These are phyloP conservation scores for Pseudogymnoascus sp. DNA, from an alignment of 2,329 filamentous ascomycete genomes.

Conservation along the genomic window DNA sequence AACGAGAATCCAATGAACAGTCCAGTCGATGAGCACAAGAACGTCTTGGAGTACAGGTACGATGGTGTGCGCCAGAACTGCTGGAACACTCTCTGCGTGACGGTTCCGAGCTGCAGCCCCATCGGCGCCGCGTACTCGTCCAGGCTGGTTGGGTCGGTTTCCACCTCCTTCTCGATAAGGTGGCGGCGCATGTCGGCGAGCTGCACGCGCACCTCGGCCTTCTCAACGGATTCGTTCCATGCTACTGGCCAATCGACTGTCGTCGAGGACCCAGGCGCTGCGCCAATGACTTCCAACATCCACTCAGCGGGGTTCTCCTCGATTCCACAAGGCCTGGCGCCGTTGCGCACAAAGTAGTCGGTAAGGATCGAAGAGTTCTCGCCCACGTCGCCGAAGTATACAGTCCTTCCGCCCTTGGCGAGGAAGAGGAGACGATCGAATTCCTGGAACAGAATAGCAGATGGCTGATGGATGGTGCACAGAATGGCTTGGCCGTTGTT, in stretches of 20 bases:
- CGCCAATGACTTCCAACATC: conserved; percentile 57
- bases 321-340: conserved; percentile 53
- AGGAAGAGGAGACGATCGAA: conserved; percentile 78
- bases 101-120: conserved; percentile 41
- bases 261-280: conserved; percentile 47
- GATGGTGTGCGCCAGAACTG: conserved; percentile 58
- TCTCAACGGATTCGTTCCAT: conserved; percentile 47
- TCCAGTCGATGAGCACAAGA: conserved; percentile 36
- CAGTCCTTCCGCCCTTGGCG: conserved; percentile 64
- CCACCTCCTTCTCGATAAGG: conserved; percentile 26
- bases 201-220: conserved; percentile 32
- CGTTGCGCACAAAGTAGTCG: conserved; percentile 68
- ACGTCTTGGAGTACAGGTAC: conserved; percentile 36
- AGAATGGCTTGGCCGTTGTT: conserved; percentile 86
- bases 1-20: conserved; percentile 64
- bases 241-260: conserved; percentile 55
- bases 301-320: conserved; percentile 75
- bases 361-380: conserved; percentile 59
- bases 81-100: conserved; percentile 50
- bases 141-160: conserved; percentile 21
- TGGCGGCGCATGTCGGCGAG: conserved; percentile 44
- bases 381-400: conserved; percentile 77
- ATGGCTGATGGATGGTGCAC: conserved; percentile 98
- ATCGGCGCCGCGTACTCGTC: conserved; percentile 57
- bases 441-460: conserved; percentile 85